phyloP scores from a whole-genome alignment of 805 yeast species.

The Candida orba region DNA sequence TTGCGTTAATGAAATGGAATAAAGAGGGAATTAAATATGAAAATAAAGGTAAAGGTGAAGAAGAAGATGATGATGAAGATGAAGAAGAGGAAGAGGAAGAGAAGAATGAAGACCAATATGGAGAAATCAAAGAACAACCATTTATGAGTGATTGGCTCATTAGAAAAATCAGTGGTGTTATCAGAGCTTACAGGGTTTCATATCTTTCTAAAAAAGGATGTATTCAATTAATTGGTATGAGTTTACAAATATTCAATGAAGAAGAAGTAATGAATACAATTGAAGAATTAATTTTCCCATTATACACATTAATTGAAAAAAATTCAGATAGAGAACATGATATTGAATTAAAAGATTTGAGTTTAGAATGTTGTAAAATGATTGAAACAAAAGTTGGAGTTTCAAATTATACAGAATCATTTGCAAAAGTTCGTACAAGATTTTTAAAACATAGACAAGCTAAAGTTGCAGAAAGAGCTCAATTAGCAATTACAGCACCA shows the following conservation, averaged over 20 bases:
- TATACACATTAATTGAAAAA: constrained; percentile 41
- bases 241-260: constrained; percentile 41
- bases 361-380: constrained; percentile 61
- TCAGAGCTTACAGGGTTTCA: constrained; percentile 60
- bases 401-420: constrained; percentile 54
- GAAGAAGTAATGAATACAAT: constrained; percentile 37
- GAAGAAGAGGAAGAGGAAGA: constrained; percentile 16
- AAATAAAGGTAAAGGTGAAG: constrained; percentile 16
- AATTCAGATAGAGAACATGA: constrained; percentile 30
- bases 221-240: constrained; percentile 64
- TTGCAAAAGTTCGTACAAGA: constrained; percentile 53
- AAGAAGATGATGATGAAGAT: constrained; percentile 19
- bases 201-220: constrained; percentile 56
- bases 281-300: constrained; percentile 45
- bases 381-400: constrained; percentile 66
- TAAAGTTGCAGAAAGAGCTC: constrained; percentile 68
- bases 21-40: constrained; percentile 31
- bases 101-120: constrained; percentile 6
- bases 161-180: constrained; percentile 49
- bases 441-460: constrained; percentile 64
- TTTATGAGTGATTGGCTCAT: constrained; percentile 55
- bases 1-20: constrained; percentile 55
- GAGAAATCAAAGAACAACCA: too few relatives aligned
- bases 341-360: constrained; percentile 43
- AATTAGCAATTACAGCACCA: constrained; percentile 70